A percentile compares a stretch with the other conserved stretches of the same genome.
Evolutionary conservation across 768 basidiomycete genomes (phyloP).

Genomic region (Agrocybe praecox): DNA sequence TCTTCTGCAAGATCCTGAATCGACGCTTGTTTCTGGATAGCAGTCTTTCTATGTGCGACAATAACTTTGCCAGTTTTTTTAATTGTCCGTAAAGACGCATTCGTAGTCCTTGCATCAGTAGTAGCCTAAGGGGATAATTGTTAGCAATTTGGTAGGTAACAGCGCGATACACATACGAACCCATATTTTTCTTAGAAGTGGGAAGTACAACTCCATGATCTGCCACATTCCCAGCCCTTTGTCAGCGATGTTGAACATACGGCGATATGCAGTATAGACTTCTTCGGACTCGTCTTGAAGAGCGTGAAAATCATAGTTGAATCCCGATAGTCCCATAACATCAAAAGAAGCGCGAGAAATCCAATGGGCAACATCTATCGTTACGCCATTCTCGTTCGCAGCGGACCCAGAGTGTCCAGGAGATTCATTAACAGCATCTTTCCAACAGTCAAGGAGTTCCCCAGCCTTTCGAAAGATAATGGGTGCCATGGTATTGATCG

Average conservation of each 20-base stretch:
- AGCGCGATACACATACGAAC: slow-evolving; percentile 29
- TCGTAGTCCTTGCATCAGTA: slow-evolving; percentile 24
- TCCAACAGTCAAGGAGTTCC: slow-evolving; percentile 49
- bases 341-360: slow-evolving; percentile 66
- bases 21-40: slow-evolving; percentile 34
- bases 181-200: slow-evolving; percentile 45
- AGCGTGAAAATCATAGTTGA: slow-evolving; percentile 54
- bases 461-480: slow-evolving; percentile 55
- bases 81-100: slow-evolving; percentile 41
- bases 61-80: slow-evolving; percentile 41
- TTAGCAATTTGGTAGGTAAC: not conserved
- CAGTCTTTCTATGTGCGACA: slow-evolving; percentile 42
- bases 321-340: slow-evolving; percentile 61
- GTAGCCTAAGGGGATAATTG: not conserved
- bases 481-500: slow-evolving; percentile 45
- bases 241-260: slow-evolving; percentile 51
- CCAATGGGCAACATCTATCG: slow-evolving; percentile 58
- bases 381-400: not conserved
- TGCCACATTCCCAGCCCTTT: slow-evolving; percentile 41
- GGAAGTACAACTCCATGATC: slow-evolving; percentile 48
- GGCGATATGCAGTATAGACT: slow-evolving; percentile 50
- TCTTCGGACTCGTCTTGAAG: slow-evolving; percentile 50
- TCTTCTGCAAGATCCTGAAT: slow-evolving; percentile 27
- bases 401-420: not conserved
- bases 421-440: slow-evolving; percentile 10